Percentiles rank a stretch among this genome's conserved stretches.
Evolutionary conservation across 2,329 filamentous ascomycete species (phyloP).

Genomic region (Paraphaeosphaeria minitans): DNA sequence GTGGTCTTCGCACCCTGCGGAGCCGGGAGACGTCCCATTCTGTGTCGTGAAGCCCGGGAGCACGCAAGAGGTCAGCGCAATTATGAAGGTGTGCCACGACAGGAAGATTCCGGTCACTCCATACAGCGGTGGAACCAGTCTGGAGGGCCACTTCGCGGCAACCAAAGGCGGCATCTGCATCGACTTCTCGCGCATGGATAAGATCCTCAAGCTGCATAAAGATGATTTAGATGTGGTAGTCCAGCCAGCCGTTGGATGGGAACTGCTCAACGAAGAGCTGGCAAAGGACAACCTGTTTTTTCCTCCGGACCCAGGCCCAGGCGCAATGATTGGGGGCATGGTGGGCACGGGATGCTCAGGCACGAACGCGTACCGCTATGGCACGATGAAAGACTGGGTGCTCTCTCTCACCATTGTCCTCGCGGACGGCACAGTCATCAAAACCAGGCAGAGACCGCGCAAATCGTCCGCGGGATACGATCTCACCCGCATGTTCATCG

Average conservation of each 20-base stretch:
- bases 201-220: conserved; percentile 76
- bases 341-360: conserved; percentile 77
- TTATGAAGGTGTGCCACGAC: conserved; percentile 87
- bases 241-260: conserved; percentile 79
- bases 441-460: conserved; percentile 83
- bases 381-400: conserved; percentile 95
- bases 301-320: conserved; percentile 87
- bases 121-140: conserved; percentile 84
- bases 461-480: conserved; percentile 94
- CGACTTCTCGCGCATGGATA: conserved; percentile 85
- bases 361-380: conserved; percentile 90
- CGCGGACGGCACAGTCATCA: conserved; percentile 87
- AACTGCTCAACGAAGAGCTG: conserved; percentile 79
- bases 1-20: conserved; percentile 62
- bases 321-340: conserved; percentile 91
- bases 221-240: conserved; percentile 65
- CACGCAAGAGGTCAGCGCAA: conserved; percentile 81
- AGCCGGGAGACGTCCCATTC: conserved; percentile 53
- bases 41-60: conserved; percentile 75
- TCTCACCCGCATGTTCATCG: conserved; percentile 85
- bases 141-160: conserved; percentile 87
- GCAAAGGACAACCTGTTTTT: conserved; percentile 79
- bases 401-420: conserved; percentile 84
- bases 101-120: conserved; percentile 83
- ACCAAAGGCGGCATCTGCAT: conserved; percentile 84